Evolutionary conservation across 306 rosid species (phyloP).

Genomic region (Pyrus communis): DNA sequence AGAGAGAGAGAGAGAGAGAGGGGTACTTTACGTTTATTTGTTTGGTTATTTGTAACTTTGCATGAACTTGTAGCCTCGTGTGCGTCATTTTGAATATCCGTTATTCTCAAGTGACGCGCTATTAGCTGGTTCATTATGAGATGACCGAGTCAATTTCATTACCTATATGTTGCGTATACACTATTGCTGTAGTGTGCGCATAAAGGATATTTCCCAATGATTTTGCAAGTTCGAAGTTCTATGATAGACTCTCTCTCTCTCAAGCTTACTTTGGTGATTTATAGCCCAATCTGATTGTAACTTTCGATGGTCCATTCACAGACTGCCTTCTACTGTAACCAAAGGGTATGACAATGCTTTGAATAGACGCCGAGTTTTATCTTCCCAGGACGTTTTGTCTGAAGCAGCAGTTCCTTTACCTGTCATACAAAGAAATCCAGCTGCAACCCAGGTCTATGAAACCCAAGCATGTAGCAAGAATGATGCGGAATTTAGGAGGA

Average conservation of each 20-base stretch:
- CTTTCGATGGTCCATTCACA: conserved; percentile 17
- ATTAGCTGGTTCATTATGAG: background rate
- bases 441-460: conserved; percentile 24
- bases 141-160: background rate
- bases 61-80: background rate
- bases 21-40: background rate
- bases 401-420: conserved; percentile 35
- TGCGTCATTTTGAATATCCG: background rate
- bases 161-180: too few relatives aligned
- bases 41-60: background rate
- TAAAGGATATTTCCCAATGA: background rate
- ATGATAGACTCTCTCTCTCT: too few relatives aligned
- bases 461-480: conserved; percentile 40
- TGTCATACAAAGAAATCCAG: conserved; percentile 34
- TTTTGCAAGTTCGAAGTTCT: too few relatives aligned
- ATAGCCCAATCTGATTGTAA: background rate
- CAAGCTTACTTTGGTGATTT: too few relatives aligned
- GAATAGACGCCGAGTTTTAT: conserved; percentile 36
- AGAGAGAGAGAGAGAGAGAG: too few relatives aligned
- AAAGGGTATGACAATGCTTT: conserved; percentile 46
- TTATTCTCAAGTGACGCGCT: background rate
- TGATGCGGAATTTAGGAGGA: conserved; percentile 41
- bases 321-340: conserved; percentile 27
- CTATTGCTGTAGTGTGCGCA: background rate
- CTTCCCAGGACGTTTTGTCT: conserved; percentile 53